Evolutionary conservation across 371 early-diverging fungal genomes (phyloP).

Genomic region (Lichtheimia ramosa): DNA sequence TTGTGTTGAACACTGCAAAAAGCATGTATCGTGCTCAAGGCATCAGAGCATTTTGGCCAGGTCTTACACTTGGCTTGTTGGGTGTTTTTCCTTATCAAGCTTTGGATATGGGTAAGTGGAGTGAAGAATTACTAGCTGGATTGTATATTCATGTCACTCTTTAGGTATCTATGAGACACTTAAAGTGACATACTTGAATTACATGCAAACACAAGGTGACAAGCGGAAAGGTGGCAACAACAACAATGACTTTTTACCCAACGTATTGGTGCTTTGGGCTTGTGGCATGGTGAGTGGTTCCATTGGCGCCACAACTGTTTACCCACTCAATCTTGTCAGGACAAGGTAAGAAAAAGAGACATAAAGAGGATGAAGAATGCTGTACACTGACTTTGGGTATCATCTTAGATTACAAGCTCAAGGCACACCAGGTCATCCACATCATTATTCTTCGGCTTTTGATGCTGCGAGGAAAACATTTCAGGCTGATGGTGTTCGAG

Average conservation of each 20-base stretch:
- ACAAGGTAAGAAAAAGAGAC: constrained; percentile 62
- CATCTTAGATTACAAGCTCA: constrained; percentile 77
- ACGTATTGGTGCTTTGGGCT: constrained; percentile 59
- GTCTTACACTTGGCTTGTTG: constrained; percentile 58
- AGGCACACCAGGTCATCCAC: constrained; percentile 78
- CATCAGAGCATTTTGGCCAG: constrained; percentile 73
- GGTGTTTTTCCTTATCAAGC: constrained; percentile 87
- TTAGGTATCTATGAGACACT: constrained; percentile 70
- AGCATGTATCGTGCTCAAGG: constrained; percentile 64
- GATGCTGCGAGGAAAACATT: constrained; percentile 73
- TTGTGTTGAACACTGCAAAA: constrained; percentile 48
- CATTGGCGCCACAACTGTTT: constrained; percentile 74
- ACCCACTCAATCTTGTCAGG: constrained; percentile 73
- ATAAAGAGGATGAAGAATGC: background rate
- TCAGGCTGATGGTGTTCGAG: constrained; percentile 73
- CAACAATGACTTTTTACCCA: constrained; percentile 22
- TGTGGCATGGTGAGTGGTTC: constrained; percentile 78
- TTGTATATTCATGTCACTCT: background rate
- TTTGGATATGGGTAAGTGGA: constrained; percentile 60
- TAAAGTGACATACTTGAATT: constrained; percentile 67
- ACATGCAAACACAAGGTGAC: constrained; percentile 40
- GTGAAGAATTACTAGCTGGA: too few species aligned
- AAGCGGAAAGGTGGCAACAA: constrained; percentile 19
- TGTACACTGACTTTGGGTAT: background rate
- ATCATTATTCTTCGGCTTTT: constrained; percentile 65